Conservation (phyloP, 768 basidiomycete genomes). For the Boletus pseudo-olivaceus region DNA sequence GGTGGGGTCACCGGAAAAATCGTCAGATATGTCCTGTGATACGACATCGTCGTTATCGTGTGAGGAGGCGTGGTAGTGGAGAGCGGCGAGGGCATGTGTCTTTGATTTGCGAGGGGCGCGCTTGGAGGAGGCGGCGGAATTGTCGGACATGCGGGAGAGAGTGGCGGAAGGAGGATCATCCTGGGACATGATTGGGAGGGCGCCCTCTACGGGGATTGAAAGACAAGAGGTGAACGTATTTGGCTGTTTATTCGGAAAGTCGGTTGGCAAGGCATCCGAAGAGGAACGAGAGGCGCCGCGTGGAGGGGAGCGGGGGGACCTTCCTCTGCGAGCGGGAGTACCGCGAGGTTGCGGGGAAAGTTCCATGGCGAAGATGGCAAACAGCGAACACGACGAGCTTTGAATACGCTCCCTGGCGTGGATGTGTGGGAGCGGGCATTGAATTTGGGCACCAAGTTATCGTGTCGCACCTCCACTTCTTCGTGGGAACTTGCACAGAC, state of each 20-base stretch:
- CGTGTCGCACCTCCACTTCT: slow-evolving; percentile 34
- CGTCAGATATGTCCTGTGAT: slow-evolving; percentile 41
- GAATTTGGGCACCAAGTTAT: slow-evolving; percentile 39
- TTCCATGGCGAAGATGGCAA: slow-evolving; percentile 37
- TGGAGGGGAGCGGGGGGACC: slow-evolving; percentile 54
- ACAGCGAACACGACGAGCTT: slow-evolving; percentile 26
- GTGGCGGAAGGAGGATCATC: slow-evolving; percentile 36
- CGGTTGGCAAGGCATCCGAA: slow-evolving; percentile 43
- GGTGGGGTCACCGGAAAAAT: slow-evolving; percentile 45
- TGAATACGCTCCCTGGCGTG: slow-evolving; percentile 23
- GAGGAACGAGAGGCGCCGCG: slow-evolving; percentile 40
- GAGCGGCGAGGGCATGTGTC: slow-evolving; percentile 78
- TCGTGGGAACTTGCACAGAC: slow-evolving; percentile 27
- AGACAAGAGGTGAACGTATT: slow-evolving; percentile 63
- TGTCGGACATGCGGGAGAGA: slow-evolving; percentile 33
- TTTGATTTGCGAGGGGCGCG: slow-evolving; percentile 89
- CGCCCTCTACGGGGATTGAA: slow-evolving; percentile 74
- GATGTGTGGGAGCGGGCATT: slow-evolving; percentile 40
- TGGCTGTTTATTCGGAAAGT: slow-evolving; percentile 47
- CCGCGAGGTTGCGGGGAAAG: slow-evolving; percentile 50
- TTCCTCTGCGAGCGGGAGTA: slow-evolving; percentile 59
- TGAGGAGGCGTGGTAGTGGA: slow-evolving; percentile 63
- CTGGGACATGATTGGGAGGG: slow-evolving; percentile 56
- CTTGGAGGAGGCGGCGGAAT: slow-evolving; percentile 45
- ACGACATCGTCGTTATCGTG: slow-evolving; percentile 47